Evolutionary conservation across 495 filamentous ascomycete genomes (phyloP), one percentile per base, ranked within the genome.

Genomic region (Hypoxylon cercidicola): DNA sequence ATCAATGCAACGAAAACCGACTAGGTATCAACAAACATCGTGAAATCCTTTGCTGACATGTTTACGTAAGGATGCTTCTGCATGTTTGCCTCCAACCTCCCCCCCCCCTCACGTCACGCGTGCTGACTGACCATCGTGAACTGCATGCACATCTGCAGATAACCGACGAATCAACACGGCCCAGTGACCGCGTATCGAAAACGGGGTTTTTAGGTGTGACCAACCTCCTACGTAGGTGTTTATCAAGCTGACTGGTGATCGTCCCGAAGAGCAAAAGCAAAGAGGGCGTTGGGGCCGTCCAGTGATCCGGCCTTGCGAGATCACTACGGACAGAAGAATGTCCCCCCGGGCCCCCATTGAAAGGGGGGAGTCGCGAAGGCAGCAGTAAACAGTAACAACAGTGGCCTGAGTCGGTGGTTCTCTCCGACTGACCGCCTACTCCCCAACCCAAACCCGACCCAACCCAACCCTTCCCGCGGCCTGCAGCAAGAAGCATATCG

Each of bases 31-130:
- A 20, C 49, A 39, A 59, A 43, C 10, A 25, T 46, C 20, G 44
- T 34, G 19, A n/a, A n/a, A 44, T n/a, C 19, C 39, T n/a, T 48
- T 40, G 44, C 54, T 57, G 32, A 57, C 54, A 39, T 16, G 11
- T 37, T 48, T 57, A 57, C 32, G 54, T 57, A 57, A 57, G 54
- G 44, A 3, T 18, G 25, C 44, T 35, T 48, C 2, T 23, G 5
- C 3, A 1, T 5, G 12, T 18, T 16, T 37, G 37, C n/a, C 8
- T 28, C n/a, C 23, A 34, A 8, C 32, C 0, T 15, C 40, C 23
- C 15, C 48, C 25, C 44, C 44, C 18, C 43, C 40, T 30, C 32
- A 37, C 48, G 32, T 52, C 16, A 34, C 15, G 18, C 5, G 2
- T 25, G 35, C 20, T 18, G 35, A 34, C 11, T 16, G 2, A 32